Conservation (phyloP, 2,329 filamentous ascomycete species). For the Aspergillus tubingensis region DNA sequence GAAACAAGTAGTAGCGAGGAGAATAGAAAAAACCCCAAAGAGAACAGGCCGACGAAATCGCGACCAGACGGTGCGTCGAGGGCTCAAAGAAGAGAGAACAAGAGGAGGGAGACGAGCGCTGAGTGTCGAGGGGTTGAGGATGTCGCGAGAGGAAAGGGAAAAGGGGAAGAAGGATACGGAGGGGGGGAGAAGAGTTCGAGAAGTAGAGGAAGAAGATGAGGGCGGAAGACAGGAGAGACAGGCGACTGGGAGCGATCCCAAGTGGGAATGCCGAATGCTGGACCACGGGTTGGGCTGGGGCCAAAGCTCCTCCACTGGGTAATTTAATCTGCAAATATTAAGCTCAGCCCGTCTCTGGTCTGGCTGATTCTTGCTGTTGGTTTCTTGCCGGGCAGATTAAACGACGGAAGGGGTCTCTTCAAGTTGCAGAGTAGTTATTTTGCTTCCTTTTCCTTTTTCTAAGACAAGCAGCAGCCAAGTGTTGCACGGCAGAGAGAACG, state of each 20-base stretch:
- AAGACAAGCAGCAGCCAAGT: too few relatives aligned
- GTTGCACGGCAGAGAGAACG: too few relatives aligned
- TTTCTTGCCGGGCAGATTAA: too few relatives aligned
- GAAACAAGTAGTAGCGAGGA: background rate
- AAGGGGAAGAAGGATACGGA: constrained; percentile 10
- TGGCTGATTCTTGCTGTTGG: background rate
- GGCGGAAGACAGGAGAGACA: constrained; percentile 20
- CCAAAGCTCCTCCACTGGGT: constrained; percentile 20
- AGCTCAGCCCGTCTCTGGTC: constrained; percentile 7
- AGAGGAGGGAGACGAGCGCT: constrained; percentile 3
- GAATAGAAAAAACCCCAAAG: constrained; percentile 1
- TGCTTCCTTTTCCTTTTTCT: too few relatives aligned
- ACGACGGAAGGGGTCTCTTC: background rate
- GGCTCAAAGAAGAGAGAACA: constrained; percentile 14
- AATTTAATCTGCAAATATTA: constrained; percentile 25
- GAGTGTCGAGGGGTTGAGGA: constrained; percentile 10
- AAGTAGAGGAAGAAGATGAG: constrained; percentile 15
- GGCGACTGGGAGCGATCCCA: constrained; percentile 12
- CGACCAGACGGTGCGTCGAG: constrained; percentile 23
- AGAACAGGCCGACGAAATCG: constrained; percentile 13
- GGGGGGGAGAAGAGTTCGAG: constrained; percentile 8
- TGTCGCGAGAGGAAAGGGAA: constrained; percentile 7
- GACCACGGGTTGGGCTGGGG: constrained; percentile 25
- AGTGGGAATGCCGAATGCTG: constrained; percentile 26
- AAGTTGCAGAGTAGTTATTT: too few relatives aligned